Percentiles rank a stretch among this genome's conserved stretches.
Conservation (phyloP, 306 rosid genomes). For the Sicyos edulis region DNA sequence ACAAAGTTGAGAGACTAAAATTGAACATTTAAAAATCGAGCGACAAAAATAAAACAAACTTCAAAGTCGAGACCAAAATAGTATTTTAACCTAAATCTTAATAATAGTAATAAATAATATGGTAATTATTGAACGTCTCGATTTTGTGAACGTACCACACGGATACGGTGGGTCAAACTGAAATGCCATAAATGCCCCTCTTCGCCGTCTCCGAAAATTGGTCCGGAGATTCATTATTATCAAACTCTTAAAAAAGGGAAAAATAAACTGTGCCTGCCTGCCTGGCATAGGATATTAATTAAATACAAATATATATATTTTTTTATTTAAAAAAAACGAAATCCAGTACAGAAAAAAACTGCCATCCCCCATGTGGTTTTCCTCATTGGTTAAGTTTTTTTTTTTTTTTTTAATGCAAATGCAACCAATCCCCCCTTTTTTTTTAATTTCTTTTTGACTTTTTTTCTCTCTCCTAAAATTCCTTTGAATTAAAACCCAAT, state of each 20-base stretch:
- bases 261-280: neutral
- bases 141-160: slow-evolving; percentile 5
- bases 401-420: too few relatives aligned
- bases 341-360: slow-evolving; percentile 38
- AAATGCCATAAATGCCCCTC: slow-evolving; percentile 8
- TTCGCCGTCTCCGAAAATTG: neutral
- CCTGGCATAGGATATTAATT: neutral
- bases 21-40: too few relatives aligned
- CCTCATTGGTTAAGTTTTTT: slow-evolving; percentile 1
- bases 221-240: neutral
- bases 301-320: neutral
- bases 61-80: too few relatives aligned
- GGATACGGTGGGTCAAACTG: neutral
- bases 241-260: neutral
- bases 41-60: too few relatives aligned
- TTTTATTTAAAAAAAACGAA: neutral
- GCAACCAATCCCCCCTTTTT: slow-evolving; percentile 16
- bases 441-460: slow-evolving; percentile 60
- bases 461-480: slow-evolving; percentile 26
- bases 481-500: slow-evolving; percentile 12
- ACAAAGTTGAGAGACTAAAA: too few relatives aligned
- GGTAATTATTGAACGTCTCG: neutral
- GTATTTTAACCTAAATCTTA: too few relatives aligned
- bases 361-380: slow-evolving; percentile 31
- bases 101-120: neutral